phyloP scores from a whole-genome alignment of 2,329 filamentous ascomycete species.

The Juglanconis oblonga region DNA sequence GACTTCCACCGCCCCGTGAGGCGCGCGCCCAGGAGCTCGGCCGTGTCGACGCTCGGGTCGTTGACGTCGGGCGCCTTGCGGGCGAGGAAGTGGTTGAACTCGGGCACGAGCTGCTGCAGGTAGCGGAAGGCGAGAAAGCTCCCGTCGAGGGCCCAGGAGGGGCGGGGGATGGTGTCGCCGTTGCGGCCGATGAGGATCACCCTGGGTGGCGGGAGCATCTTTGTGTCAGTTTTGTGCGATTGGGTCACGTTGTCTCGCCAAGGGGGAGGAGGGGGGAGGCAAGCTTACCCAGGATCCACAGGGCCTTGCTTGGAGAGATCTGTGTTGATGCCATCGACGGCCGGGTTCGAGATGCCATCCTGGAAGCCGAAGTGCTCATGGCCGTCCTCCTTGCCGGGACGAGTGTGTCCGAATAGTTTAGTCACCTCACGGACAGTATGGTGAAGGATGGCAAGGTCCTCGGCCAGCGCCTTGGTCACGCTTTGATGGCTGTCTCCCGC shows the following conservation, averaged over 20 bases:
- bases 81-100: constrained; percentile 39
- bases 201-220: constrained; percentile 9
- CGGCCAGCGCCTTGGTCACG: constrained; percentile 26
- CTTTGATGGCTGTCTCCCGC: constrained; percentile 28
- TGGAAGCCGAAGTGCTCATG: constrained; percentile 42
- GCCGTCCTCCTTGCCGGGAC: constrained; percentile 32
- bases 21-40: constrained; percentile 38
- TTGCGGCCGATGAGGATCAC: constrained; percentile 35
- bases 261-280: not conserved
- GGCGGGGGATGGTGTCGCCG: constrained; percentile 29
- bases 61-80: constrained; percentile 25
- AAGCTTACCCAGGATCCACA: constrained; percentile 23
- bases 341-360: constrained; percentile 40
- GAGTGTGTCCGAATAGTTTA: constrained; percentile 29
- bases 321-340: constrained; percentile 31
- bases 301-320: constrained; percentile 30
- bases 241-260: not conserved
- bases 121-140: constrained; percentile 43
- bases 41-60: constrained; percentile 20
- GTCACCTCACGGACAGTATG: constrained; percentile 29
- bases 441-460: constrained; percentile 30
- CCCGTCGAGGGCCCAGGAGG: constrained; percentile 40
- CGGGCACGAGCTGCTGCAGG: constrained; percentile 41
- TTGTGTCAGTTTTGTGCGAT: too few species aligned
- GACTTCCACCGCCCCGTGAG: constrained; percentile 42